Conservation (phyloP, 257 asterid genomes). For the Rehmannia glutinosa region DNA sequence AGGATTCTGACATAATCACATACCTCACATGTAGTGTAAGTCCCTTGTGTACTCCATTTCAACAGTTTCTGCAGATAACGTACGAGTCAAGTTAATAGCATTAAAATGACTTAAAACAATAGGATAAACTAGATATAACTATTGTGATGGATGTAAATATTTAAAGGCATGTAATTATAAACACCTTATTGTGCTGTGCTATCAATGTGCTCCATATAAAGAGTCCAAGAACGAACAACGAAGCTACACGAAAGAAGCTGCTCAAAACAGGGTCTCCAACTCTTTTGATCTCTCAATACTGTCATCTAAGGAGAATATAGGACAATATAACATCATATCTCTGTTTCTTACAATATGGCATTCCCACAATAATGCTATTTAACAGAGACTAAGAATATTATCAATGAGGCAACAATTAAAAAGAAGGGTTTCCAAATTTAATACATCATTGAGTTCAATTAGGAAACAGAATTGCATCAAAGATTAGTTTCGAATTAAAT, state of each 20-base stretch:
- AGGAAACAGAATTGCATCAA: background rate
- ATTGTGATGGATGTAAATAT: background rate
- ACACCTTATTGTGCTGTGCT: constrained; percentile 39
- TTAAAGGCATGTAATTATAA: background rate
- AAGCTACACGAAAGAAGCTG: constrained; percentile 35
- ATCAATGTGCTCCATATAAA: constrained; percentile 28
- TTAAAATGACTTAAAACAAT: background rate
- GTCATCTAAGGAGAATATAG: constrained; percentile 26
- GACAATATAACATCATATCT: background rate
- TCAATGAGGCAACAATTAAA: too few relatives aligned
- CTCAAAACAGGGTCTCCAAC: constrained; percentile 32
- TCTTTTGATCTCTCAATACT: constrained; percentile 31
- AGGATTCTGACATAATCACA: background rate
- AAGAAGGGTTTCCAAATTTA: too few relatives aligned
- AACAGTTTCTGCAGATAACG: constrained; percentile 41
- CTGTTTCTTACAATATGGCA: too few relatives aligned
- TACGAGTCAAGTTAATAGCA: too few relatives aligned
- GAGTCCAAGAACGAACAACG: constrained; percentile 31
- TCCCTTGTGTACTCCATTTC: constrained; percentile 26
- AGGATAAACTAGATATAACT: background rate
- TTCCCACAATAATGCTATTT: too few relatives aligned
- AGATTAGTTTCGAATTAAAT: too few relatives aligned
- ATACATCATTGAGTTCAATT: too few relatives aligned
- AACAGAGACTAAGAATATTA: too few relatives aligned
- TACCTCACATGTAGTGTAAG: constrained; percentile 50